Evolutionary conservation across 2,329 filamentous ascomycete genomes (phyloP).

Genomic region (Epichloe gansuensis): DNA sequence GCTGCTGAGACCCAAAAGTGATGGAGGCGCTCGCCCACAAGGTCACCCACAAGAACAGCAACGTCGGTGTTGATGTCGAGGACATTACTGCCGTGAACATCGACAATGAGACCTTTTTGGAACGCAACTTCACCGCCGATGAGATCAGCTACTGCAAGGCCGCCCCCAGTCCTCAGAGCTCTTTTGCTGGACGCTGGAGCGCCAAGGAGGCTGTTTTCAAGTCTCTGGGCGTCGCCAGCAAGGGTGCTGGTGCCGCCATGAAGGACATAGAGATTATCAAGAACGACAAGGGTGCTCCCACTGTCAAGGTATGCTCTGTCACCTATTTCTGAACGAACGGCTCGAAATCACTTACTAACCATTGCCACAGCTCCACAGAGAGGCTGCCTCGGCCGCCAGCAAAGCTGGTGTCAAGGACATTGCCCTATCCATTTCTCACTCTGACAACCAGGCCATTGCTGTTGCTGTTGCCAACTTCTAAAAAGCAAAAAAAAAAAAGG

Average conservation of each 20-base stretch:
- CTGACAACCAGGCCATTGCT: conserved; percentile 84
- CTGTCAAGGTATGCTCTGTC: conserved; percentile 59
- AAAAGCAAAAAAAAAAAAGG: conserved; percentile 17
- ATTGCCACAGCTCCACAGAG: conserved; percentile 61
- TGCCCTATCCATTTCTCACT: conserved; percentile 91
- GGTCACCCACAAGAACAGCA: conserved; percentile 47
- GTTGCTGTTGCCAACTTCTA: conserved; percentile 79
- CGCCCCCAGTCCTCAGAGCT: conserved; percentile 69
- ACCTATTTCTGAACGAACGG: not conserved
- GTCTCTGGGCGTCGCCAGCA: conserved; percentile 74
- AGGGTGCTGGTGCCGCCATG: conserved; percentile 78
- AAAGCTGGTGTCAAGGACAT: conserved; percentile 79
- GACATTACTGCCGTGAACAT: conserved; percentile 79
- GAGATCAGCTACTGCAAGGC: conserved; percentile 82
- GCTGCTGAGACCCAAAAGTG: conserved; percentile 56
- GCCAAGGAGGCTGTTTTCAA: conserved; percentile 99
- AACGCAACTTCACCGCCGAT: conserved; percentile 80
- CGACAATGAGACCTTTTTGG: conserved; percentile 83
- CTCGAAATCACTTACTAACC: conserved; percentile 23
- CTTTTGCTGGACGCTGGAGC: conserved; percentile 90
- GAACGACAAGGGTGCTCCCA: conserved; percentile 70
- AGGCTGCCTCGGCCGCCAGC: conserved; percentile 72
- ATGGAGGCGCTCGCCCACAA: conserved; percentile 64
- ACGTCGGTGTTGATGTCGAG: conserved; percentile 90
- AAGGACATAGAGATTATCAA: conserved; percentile 90